Evolutionary conservation across 2,329 filamentous ascomycete species (phyloP), one percentile per base, ranked within the genome.

Genomic region (Pseudogymnoascus sp.): DNA sequence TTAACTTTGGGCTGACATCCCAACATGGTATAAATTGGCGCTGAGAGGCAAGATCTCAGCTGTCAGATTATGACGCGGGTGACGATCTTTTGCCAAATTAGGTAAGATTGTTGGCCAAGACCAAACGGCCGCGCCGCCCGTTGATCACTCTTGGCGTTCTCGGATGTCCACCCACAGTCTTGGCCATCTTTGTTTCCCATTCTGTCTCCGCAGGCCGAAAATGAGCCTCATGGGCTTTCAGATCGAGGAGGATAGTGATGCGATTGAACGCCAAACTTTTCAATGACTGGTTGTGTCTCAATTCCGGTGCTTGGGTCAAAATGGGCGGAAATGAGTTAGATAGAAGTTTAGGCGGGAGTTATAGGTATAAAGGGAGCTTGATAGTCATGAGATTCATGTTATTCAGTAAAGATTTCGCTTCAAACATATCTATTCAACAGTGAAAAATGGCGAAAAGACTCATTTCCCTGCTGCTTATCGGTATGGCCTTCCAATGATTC

Each of bases 31-130:
- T 55, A 48, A 48, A 48, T 48, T 48, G 21, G 21, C n/a, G 40
- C 7, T 7, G 42, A 37, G 12, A 13, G 35, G 35, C n/a, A 37
- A 5, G 35, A 33, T 55, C 27, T 33, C 9, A 5, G 29, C 27
- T 55, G 48, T 55, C 48, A 55, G 48, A 55, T 55, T 31, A 55
- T 55, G 48, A 55, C 48, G 27, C 4, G n/a, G 27, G 6, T 3
- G 27, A 33, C 2, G 48, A 55, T 55, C 48, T 12, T 33, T 55
- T 55, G 4, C 48, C 48, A n/a, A 33, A 55, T 2, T 18, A 5
- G 48, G 48, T 33, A 33, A 55, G 48, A 1, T 33, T 55, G n/a
- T 33, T 55, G 48, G 48, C 48, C 48, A 55, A 55, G 48, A 55
- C 48, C 9, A 1, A 33, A 18, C 27, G 8, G 9, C 9, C 5